Conservation (phyloP, 2,329 filamentous ascomycete species). For the Madurella fahalii region DNA sequence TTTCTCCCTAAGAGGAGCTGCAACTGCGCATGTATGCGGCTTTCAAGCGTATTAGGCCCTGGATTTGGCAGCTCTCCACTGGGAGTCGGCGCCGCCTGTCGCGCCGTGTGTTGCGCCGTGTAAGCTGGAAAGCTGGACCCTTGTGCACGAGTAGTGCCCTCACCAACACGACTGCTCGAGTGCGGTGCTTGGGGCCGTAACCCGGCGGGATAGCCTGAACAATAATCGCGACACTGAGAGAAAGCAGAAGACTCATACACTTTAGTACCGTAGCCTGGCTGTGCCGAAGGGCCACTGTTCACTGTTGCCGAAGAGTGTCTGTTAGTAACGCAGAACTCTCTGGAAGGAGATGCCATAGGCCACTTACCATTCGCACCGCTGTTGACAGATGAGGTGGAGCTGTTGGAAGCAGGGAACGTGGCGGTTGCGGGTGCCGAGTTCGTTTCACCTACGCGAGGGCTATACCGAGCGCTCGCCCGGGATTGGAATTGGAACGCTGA, state of each 20-base stretch:
- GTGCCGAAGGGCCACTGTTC: slow-evolving; percentile 21
- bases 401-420: slow-evolving; percentile 9
- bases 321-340: not conserved
- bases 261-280: slow-evolving; percentile 36
- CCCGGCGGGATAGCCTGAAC: slow-evolving; percentile 6
- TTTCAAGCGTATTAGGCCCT: slow-evolving; percentile 8
- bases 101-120: slow-evolving; percentile 10
- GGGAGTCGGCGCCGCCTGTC: slow-evolving; percentile 19
- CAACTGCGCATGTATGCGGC: slow-evolving; percentile 18
- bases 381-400: slow-evolving; percentile 16
- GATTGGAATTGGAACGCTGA: slow-evolving; percentile 15
- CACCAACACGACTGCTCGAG: slow-evolving; percentile 12
- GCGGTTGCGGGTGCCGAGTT: slow-evolving; percentile 20
- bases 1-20: slow-evolving; percentile 19
- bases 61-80: slow-evolving; percentile 25
- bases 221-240: slow-evolving; percentile 9
- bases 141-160: not conserved
- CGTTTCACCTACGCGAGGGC: slow-evolving; percentile 15
- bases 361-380: slow-evolving; percentile 20
- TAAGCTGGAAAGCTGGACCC: slow-evolving; percentile 8
- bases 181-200: slow-evolving; percentile 8
- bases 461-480: slow-evolving; percentile 21
- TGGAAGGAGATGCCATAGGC: not conserved
- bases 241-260: slow-evolving; percentile 42
- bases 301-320: slow-evolving; percentile 17